Percentiles rank a stretch among this genome's conserved stretches.
These are phyloP conservation scores for Pythium angustatum DNA, from an alignment of 352 stramenopile species.

Conservation along the genomic window DNA sequence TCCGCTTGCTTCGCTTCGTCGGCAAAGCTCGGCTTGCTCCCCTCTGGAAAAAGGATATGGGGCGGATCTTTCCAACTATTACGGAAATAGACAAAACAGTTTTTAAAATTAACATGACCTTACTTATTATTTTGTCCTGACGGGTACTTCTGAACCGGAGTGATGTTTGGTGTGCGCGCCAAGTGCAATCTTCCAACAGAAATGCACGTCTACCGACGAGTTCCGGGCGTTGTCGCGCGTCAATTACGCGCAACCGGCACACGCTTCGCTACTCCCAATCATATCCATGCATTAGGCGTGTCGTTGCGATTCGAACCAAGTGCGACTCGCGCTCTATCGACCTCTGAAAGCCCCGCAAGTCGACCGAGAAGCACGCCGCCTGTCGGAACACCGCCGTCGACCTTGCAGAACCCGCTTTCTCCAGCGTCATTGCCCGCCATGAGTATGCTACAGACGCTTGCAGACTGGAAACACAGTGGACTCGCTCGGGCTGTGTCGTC, in stretches of 20 bases:
- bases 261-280: background rate
- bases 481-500: background rate
- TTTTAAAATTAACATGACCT: background rate
- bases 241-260: slow-evolving; percentile 10
- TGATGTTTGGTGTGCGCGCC: slow-evolving; percentile 15
- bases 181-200: slow-evolving; percentile 1
- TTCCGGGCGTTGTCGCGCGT: slow-evolving; percentile 11
- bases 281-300: background rate
- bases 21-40: slow-evolving; percentile 9
- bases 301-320: slow-evolving; percentile 9
- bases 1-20: slow-evolving; percentile 28
- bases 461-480: slow-evolving; percentile 3
- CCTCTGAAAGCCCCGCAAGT: background rate
- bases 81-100: slow-evolving; percentile 4
- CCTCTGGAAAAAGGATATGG: slow-evolving; percentile 29
- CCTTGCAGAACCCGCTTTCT: background rate
- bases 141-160: slow-evolving; percentile 1
- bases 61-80: slow-evolving; percentile 20
- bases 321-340: slow-evolving; percentile 7
- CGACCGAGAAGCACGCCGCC: background rate
- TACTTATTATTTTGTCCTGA: slow-evolving; percentile 23
- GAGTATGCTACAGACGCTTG: slow-evolving; percentile 22
- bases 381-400: background rate
- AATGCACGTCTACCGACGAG: slow-evolving; percentile 21
- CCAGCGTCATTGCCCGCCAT: slow-evolving; percentile 9